A percentile compares a stretch with the other conserved stretches of the same genome.
Conservation (phyloP, 345 rosid species). For the Citrus australasica region DNA sequence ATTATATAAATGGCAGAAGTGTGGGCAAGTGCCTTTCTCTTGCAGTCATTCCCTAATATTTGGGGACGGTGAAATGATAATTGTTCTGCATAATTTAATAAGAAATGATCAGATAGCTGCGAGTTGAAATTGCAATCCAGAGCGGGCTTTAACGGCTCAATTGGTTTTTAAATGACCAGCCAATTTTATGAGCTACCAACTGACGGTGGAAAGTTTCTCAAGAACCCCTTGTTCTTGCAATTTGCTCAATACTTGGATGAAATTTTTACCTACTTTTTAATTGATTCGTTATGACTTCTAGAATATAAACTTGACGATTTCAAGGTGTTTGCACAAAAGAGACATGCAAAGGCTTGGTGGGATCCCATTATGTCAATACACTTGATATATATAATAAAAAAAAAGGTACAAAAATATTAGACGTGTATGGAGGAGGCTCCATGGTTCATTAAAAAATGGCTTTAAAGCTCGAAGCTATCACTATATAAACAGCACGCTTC, state of each 20-base stretch:
- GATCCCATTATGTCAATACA: background rate
- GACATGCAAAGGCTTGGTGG: background rate
- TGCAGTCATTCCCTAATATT: background rate
- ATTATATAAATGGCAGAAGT: too few relatives aligned
- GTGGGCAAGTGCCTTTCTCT: too few relatives aligned
- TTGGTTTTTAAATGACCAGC: background rate
- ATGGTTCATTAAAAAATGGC: background rate
- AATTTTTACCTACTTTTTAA: background rate
- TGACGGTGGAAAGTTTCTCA: background rate
- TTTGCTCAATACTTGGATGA: background rate
- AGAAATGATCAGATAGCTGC: background rate
- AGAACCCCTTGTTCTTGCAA: background rate
- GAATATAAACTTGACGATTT: background rate
- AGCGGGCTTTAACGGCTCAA: background rate
- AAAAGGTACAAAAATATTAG: background rate
- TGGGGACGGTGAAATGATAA: background rate
- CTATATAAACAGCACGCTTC: background rate
- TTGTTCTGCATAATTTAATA: background rate
- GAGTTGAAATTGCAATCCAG: background rate
- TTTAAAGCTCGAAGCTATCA: background rate
- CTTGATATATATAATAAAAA: too few relatives aligned
- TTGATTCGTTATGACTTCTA: background rate
- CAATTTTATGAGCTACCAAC: background rate
- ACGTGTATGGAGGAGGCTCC: background rate
- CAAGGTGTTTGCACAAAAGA: background rate